Evolutionary conservation across 192 early-diverging fungal genomes (phyloP).

Genomic region (Coemansia sp.): DNA sequence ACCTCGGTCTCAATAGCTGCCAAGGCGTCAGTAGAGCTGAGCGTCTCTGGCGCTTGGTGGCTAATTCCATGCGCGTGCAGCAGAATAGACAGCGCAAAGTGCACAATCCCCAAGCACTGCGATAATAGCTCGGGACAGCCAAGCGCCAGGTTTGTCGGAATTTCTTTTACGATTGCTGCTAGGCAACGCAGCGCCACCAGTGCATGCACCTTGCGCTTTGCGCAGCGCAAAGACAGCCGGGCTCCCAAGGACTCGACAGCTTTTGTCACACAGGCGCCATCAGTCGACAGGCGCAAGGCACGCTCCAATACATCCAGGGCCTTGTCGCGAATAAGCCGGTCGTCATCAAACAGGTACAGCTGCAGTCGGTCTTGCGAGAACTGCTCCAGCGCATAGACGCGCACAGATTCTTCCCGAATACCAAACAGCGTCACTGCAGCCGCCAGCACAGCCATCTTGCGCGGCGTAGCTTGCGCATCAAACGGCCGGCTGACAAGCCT

Average conservation of each 20-base stretch:
- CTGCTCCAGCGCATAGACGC: neutral
- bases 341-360: slow-evolving; percentile 32
- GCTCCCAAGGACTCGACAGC: neutral
- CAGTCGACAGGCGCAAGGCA: neutral
- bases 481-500: slow-evolving; percentile 11
- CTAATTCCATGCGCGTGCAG: neutral
- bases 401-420: neutral
- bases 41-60: neutral
- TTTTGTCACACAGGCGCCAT: neutral
- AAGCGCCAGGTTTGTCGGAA: neutral
- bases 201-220: neutral
- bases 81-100: neutral
- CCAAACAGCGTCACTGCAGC: neutral
- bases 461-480: slow-evolving; percentile 7
- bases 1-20: neutral
- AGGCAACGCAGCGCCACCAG: slow-evolving; percentile 23
- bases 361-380: slow-evolving; percentile 2
- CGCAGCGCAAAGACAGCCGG: neutral
- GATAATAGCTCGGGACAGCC: neutral
- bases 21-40: neutral
- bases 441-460: slow-evolving; percentile 22
- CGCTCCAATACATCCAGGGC: slow-evolving; percentile 47
- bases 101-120: neutral
- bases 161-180: slow-evolving; percentile 28
- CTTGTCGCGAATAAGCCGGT: slow-evolving; percentile 39